These are phyloP conservation scores for Emericellopsis terricola DNA, from an alignment of 495 filamentous ascomycete species.

Conservation along the genomic window DNA sequence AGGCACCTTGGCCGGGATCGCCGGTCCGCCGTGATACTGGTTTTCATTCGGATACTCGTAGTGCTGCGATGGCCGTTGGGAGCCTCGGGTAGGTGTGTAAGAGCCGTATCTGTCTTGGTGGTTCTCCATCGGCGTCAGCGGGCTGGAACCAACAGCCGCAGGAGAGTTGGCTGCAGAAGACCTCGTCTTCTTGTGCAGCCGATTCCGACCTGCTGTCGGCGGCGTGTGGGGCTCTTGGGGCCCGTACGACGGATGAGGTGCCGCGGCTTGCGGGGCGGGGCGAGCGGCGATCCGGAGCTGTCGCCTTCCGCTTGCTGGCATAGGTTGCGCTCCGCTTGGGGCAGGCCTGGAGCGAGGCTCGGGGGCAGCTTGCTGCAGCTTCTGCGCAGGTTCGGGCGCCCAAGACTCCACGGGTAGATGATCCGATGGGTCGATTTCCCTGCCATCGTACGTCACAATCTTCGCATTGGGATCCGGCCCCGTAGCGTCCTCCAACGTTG, in stretches of 20 bases:
- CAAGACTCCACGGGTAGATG: slow-evolving; percentile 80
- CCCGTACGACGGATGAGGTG: slow-evolving; percentile 5
- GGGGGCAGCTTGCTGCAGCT: slow-evolving; percentile 28
- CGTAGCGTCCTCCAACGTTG: slow-evolving; percentile 9
- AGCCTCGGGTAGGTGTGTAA: slow-evolving; percentile 20
- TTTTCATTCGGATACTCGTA: slow-evolving; percentile 26
- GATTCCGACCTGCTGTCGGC: slow-evolving; percentile 25
- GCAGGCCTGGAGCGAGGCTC: slow-evolving; percentile 26
- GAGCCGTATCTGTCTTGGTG: slow-evolving; percentile 12
- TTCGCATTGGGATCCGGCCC: slow-evolving; percentile 32
- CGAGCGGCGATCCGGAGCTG: slow-evolving; percentile 11
- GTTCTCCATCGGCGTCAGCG: slow-evolving; percentile 25
- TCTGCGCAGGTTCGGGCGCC: slow-evolving; percentile 84
- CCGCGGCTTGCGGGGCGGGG: slow-evolving; percentile 8
- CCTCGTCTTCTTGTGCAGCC: slow-evolving; percentile 42
- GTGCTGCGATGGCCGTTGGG: not conserved
- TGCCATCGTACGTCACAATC: slow-evolving; percentile 70
- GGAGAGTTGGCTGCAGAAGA: slow-evolving; percentile 6
- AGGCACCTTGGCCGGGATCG: slow-evolving; percentile 42
- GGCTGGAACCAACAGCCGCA: slow-evolving; percentile 15
- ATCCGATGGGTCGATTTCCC: slow-evolving; percentile 82
- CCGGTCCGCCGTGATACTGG: slow-evolving; percentile 12
- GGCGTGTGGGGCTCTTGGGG: slow-evolving; percentile 11
- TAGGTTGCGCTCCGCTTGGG: slow-evolving; percentile 28
- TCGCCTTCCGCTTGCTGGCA: slow-evolving; percentile 16